phyloP scores from a whole-genome alignment of 768 basidiomycete genomes.

The Calocera cornea region DNA sequence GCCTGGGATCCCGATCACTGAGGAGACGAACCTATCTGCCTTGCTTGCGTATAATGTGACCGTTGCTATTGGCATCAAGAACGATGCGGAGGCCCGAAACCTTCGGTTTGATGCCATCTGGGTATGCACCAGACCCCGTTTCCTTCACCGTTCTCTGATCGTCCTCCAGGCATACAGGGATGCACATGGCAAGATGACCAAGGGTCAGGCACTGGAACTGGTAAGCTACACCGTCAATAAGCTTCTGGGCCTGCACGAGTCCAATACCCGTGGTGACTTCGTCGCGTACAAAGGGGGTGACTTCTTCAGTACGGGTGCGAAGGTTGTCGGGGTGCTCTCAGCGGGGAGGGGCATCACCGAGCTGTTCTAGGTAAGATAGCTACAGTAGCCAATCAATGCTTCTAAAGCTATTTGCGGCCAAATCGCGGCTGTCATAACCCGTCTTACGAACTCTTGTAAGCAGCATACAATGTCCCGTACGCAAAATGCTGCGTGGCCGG shows the following conservation, averaged over 20 bases:
- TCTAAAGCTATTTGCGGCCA: too few species aligned
- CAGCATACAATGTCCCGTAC: too few species aligned
- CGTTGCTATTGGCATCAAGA: constrained; percentile 49
- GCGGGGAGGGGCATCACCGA: constrained; percentile 37
- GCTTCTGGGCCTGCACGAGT: constrained; percentile 31
- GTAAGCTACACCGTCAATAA: constrained; percentile 43
- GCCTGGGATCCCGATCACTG: constrained; percentile 61
- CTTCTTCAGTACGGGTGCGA: constrained; percentile 33
- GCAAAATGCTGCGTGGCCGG: too few species aligned
- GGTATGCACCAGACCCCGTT: constrained; percentile 34
- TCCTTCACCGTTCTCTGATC: constrained; percentile 8
- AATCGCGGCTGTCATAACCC: too few species aligned
- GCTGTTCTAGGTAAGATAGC: constrained; percentile 33
- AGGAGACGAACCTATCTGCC: constrained; percentile 42
- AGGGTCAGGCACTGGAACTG: constrained; percentile 38
- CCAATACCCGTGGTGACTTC: constrained; percentile 32
- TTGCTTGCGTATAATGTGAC: constrained; percentile 58
- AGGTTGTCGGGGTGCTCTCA: constrained; percentile 44
- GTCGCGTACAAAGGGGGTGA: constrained; percentile 46
- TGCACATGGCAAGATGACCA: constrained; percentile 28
- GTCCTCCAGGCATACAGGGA: constrained; percentile 30
- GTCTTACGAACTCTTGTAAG: too few species aligned
- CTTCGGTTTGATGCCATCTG: constrained; percentile 70
- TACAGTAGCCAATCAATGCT: too few species aligned
- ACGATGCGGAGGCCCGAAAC: constrained; percentile 61